Conservation (phyloP, 371 early-diverging fungal genomes). For the Syncephalastrum monosporum region DNA sequence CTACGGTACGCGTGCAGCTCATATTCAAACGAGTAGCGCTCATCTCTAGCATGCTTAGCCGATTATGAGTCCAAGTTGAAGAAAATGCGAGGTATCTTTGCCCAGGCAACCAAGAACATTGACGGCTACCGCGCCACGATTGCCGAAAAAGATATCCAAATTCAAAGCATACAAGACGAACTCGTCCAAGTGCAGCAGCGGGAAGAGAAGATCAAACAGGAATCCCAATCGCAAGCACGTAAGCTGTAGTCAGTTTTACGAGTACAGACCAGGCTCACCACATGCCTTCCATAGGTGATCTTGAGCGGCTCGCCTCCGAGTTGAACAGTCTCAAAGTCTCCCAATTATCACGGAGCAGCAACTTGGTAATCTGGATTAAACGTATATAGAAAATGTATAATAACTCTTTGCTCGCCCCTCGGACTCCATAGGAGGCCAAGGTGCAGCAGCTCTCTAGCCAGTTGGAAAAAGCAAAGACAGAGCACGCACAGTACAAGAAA, state of each 20-base stretch:
- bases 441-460: constrained; percentile 45
- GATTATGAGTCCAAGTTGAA: constrained; percentile 48
- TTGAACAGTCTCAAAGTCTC: constrained; percentile 40
- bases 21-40: too few relatives aligned
- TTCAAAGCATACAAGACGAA: constrained; percentile 38
- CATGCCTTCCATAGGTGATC: constrained; percentile 28
- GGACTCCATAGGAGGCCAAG: constrained; percentile 42
- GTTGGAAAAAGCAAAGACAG: constrained; percentile 38
- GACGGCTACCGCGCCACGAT: constrained; percentile 60
- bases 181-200: constrained; percentile 39
- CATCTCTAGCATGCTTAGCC: constrained; percentile 13
- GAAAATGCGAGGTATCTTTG: constrained; percentile 60
- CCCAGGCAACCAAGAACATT: constrained; percentile 59
- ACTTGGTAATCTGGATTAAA: constrained; percentile 33
- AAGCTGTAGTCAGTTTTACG: constrained; percentile 9
- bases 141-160: constrained; percentile 51
- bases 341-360: constrained; percentile 46
- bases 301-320: constrained; percentile 47
- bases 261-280: not conserved
- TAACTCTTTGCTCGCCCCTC: not conserved
- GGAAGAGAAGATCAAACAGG: constrained; percentile 30
- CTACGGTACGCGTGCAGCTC: not conserved
- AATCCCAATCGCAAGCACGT: constrained; percentile 41
- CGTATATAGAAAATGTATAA: not conserved
- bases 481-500: constrained; percentile 64